phyloP scores from a whole-genome alignment of 2,329 filamentous ascomycete species.

The Penicillium griseofulvum region DNA sequence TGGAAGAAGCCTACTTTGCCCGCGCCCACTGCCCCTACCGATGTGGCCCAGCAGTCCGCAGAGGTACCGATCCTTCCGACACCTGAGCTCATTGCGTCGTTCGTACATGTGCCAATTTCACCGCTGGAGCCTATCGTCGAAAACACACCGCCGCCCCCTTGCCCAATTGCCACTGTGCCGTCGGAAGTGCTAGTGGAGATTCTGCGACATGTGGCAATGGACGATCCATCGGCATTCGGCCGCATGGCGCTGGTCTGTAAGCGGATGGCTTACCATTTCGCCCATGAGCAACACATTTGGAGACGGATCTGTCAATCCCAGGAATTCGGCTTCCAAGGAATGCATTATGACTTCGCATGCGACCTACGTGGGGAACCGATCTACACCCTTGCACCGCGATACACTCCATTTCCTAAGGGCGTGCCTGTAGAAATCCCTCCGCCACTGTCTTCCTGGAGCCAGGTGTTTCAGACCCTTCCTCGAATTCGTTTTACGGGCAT shows the following conservation, averaged over 20 bases:
- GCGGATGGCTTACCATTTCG: conserved; percentile 77
- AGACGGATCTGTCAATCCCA: conserved; percentile 67
- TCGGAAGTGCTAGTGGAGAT: conserved; percentile 83
- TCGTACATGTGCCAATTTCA: conserved; percentile 67
- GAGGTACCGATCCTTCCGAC: conserved; percentile 52
- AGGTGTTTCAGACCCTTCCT: conserved; percentile 77
- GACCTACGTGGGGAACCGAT: conserved; percentile 52
- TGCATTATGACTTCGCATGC: conserved; percentile 76
- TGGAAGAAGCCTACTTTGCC: conserved; percentile 47
- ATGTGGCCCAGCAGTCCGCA: conserved; percentile 57
- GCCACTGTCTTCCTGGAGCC: conserved; percentile 54
- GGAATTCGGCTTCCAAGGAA: conserved; percentile 75
- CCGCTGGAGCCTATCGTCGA: conserved; percentile 67
- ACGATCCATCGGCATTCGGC: conserved; percentile 73
- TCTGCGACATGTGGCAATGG: conserved; percentile 67
- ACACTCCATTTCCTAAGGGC: conserved; percentile 36
- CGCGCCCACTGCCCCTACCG: conserved; percentile 52
- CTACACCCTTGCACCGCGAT: conserved; percentile 32
- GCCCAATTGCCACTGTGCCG: conserved; percentile 73
- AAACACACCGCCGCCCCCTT: conserved; percentile 69
- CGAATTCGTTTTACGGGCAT: conserved; percentile 90
- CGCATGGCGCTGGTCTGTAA: conserved; percentile 81
- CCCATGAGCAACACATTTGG: conserved; percentile 84
- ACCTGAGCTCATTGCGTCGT: conserved; percentile 71
- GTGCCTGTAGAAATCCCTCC: conserved; percentile 32